Base-by-base conservation (phyloP, 306 rosid genomes). In the Casuarina cunninghamiana region DNA sequence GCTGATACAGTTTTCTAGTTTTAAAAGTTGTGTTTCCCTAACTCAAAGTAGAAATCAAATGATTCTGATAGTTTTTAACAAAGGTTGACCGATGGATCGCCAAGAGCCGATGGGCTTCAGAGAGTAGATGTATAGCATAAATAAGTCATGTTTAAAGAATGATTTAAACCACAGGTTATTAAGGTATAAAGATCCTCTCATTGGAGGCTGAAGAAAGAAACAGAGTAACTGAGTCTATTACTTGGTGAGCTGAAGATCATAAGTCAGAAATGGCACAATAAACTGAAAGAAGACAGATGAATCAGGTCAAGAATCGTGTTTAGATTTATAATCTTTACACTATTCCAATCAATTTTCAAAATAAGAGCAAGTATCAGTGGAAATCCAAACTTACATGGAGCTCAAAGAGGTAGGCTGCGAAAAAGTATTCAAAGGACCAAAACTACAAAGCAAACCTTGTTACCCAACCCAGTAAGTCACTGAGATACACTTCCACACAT, bases 211-310 rank as follows among this genome's bases (percentile, higher is more conserved):
- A 43, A 42, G 71, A 67, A 17, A 17, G 5, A n/a, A 43, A 9
- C 71, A 42, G 42, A 10, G 42, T 67, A 43, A 67, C 50, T 8
- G 42, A 46, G 12, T 5, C 42, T 16, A 10, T 66, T 3, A 7
- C 1, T 43, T 9, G 15, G 51, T 1, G 10, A 9, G 71, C 71
- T 67, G 71, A n/a, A 67, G 71, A 41, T 67, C 32, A 42, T 42
- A 67, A 67, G 26, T 58, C 65, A 26, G 65, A 58, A 58, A 58
- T 10, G 15, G 10, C 65, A 58, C 41, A 16, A 67, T 1, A 67
- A 67, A 67, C 50, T 15, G 46, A 67, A 67, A 67, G n/a, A 41
- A 66, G 15, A 67, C 8, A 66, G 42, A 67, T 8, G 71, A 42
- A 17, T 67, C 71, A 41, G 6, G 50, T 7, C 71, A n/a, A 42